Conservation (phyloP, 176 grass and related monocot species). For the Elymus sibiricus region DNA sequence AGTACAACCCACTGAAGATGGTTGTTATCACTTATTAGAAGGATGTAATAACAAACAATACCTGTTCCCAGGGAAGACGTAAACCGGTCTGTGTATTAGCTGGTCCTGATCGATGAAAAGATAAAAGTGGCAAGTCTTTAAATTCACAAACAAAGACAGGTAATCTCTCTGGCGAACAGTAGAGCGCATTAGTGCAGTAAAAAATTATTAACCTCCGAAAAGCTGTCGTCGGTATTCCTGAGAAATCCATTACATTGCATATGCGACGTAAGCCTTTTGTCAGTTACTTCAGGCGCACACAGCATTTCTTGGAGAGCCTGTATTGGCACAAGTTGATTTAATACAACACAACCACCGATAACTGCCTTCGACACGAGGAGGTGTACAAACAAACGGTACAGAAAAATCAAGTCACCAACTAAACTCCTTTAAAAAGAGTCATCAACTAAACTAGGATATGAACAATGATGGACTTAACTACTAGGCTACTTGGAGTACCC, state of each 20-base stretch:
- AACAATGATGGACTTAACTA: background rate
- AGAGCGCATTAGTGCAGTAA: background rate
- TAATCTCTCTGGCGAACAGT: background rate
- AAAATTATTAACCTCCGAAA: slow-evolving; percentile 4
- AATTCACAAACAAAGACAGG: background rate
- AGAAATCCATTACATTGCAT: slow-evolving; percentile 8
- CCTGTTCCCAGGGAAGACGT: slow-evolving; percentile 17
- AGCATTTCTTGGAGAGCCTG: slow-evolving; percentile 28
- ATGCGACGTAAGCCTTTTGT: background rate
- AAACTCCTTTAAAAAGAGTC: no score
- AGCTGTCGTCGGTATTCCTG: background rate
- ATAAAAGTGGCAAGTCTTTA: background rate
- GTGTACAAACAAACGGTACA: background rate
- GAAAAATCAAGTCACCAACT: background rate
- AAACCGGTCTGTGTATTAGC: background rate
- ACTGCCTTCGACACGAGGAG: background rate
- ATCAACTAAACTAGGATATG: background rate
- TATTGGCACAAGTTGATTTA: background rate
- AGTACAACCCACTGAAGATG: background rate
- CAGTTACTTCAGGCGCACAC: slow-evolving; percentile 19
- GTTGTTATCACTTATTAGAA: background rate
- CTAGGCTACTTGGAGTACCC: background rate
- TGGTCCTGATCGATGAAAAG: slow-evolving; percentile 16
- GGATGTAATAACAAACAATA: background rate
- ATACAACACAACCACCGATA: background rate